Evolutionary conservation across 2,329 filamentous ascomycete species (phyloP).

Genomic region (Dactylonectria estremocensis): DNA sequence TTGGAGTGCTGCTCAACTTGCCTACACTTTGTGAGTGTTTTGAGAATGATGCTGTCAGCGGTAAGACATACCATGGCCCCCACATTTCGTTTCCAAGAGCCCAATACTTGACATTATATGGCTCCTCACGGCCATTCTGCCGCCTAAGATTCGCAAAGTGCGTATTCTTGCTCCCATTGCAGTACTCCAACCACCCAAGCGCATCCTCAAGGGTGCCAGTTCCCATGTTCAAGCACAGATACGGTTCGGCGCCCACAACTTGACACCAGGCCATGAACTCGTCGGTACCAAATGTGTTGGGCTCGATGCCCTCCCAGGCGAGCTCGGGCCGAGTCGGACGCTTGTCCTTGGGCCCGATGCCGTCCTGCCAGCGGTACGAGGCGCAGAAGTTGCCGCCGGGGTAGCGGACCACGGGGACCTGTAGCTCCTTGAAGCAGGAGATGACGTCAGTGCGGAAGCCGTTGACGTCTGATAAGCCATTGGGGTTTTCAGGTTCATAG

Average conservation of each 20-base stretch:
- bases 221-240: slow-evolving; percentile 84
- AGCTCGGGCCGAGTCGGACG: slow-evolving; percentile 73
- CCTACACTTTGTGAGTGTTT: slow-evolving; percentile 37
- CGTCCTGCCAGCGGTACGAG: slow-evolving; percentile 88
- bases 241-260: slow-evolving; percentile 80
- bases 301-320: slow-evolving; percentile 83
- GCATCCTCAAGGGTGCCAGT: slow-evolving; percentile 66
- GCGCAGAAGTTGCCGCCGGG: slow-evolving; percentile 89
- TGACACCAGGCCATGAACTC: slow-evolving; percentile 88
- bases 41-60: no score
- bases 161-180: slow-evolving; percentile 81
- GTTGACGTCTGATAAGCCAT: slow-evolving; percentile 76
- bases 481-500: slow-evolving; percentile 81
- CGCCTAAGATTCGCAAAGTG: slow-evolving; percentile 85
- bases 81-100: slow-evolving; percentile 82
- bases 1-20: slow-evolving; percentile 78
- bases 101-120: slow-evolving; percentile 87
- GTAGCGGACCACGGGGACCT: slow-evolving; percentile 83
- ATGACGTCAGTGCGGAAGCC: slow-evolving; percentile 86
- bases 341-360: slow-evolving; percentile 79
- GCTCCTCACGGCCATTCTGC: slow-evolving; percentile 79
- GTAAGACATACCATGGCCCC: slow-evolving; percentile 64
- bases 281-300: slow-evolving; percentile 85
- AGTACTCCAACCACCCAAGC: slow-evolving; percentile 87
- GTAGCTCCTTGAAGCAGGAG: slow-evolving; percentile 78